These are phyloP conservation scores for Isoetes engelmannii DNA, from an alignment of 83 land plant genomes.

Conservation along the genomic window DNA sequence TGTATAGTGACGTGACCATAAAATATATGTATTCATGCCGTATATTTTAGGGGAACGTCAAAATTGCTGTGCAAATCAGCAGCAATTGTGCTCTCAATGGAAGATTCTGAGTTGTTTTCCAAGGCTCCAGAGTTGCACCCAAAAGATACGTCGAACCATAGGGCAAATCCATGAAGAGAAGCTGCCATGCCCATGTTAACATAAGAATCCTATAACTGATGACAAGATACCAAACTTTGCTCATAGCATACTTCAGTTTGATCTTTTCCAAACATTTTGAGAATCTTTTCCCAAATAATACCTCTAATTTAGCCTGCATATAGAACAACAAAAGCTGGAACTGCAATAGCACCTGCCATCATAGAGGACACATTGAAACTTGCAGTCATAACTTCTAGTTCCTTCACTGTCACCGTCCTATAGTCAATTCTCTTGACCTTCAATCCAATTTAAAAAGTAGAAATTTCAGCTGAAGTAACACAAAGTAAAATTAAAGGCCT, in stretches of 20 bases:
- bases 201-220: no score
- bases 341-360: slow-evolving; percentile 48
- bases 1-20: no score
- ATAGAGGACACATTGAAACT: slow-evolving; percentile 65
- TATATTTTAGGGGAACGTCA: no score
- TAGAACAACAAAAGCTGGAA: no score
- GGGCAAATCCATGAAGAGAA: slow-evolving; percentile 86
- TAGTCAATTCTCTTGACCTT: slow-evolving; percentile 88
- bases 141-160: slow-evolving; percentile 61
- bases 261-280: no score
- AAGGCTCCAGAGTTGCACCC: not conserved
- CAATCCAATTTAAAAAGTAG: not conserved
- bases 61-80: slow-evolving; percentile 21
- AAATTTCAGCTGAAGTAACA: not conserved
- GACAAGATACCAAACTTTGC: not conserved
- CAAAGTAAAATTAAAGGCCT: not conserved
- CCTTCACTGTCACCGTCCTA: slow-evolving; percentile 52
- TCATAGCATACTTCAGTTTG: not conserved
- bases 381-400: slow-evolving; percentile 70
- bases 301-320: no score
- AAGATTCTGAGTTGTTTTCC: slow-evolving; percentile 21
- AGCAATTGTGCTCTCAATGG: slow-evolving; percentile 24
- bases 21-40: no score
- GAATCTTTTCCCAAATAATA: no score
- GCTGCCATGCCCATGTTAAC: slow-evolving; percentile 34